phyloP scores from a whole-genome alignment of 495 filamentous ascomycete genomes.

The Xylaria curta region DNA sequence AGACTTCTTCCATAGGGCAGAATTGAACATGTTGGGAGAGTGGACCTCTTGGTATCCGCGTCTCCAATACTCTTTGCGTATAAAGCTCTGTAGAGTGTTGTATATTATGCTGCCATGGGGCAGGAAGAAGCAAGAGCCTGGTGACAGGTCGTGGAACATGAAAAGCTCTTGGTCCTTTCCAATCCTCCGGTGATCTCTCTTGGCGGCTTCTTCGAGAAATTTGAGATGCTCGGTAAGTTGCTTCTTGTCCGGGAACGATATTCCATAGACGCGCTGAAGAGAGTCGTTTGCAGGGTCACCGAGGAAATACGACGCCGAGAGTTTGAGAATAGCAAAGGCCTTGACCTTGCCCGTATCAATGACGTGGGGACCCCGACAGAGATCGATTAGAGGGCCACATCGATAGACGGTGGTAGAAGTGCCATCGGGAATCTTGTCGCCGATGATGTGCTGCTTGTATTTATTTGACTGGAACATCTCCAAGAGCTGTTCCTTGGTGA shows the following conservation, averaged over 20 bases:
- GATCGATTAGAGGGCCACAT: constrained; percentile 60
- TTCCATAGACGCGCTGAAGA: constrained; percentile 92
- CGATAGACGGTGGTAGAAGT: constrained; percentile 93
- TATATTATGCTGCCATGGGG: constrained; percentile 91
- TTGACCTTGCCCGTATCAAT: constrained; percentile 92
- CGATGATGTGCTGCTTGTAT: constrained; percentile 95
- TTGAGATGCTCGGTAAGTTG: constrained; percentile 86
- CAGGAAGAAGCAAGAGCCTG: constrained; percentile 92
- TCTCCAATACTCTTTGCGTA: constrained; percentile 88
- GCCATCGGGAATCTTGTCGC: constrained; percentile 86
- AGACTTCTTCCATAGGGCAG: constrained; percentile 87
- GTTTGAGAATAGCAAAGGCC: constrained; percentile 89
- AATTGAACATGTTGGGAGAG: constrained; percentile 95
- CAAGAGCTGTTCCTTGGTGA: constrained; percentile 86
- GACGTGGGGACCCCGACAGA: constrained; percentile 77
- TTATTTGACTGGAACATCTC: constrained; percentile 97
- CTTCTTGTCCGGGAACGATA: constrained; percentile 98
- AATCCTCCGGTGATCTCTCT: constrained; percentile 90
- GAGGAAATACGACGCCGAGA: constrained; percentile 95
- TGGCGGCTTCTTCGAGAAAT: constrained; percentile 93
- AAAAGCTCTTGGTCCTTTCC: constrained; percentile 95
- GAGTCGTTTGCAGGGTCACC: constrained; percentile 93
- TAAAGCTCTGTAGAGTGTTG: constrained; percentile 80
- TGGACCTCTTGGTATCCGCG: constrained; percentile 94
- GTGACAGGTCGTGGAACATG: constrained; percentile 92